A percentile compares a stretch with the other conserved stretches of the same genome.
Conservation (phyloP, 2,329 filamentous ascomycete genomes). For the Aurifilum marmelostoma region DNA sequence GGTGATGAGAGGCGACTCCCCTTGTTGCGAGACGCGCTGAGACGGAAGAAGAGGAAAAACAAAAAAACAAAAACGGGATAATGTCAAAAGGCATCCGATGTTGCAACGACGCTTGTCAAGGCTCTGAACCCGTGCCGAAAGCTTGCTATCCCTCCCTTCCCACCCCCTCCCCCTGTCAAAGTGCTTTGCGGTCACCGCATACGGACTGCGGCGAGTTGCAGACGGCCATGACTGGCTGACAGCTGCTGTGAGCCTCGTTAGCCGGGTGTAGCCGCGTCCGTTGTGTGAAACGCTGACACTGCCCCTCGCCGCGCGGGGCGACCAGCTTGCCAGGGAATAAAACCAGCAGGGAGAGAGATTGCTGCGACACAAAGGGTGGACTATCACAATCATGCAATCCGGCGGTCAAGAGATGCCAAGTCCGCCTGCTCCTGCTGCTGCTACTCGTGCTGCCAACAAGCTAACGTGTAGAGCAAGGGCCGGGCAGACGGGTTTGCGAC, state of each 20-base stretch:
- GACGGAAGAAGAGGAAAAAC: not conserved
- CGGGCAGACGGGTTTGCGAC: constrained; percentile 6
- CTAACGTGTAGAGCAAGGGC: not conserved
- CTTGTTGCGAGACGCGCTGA: not conserved
- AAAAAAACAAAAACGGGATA: no score
- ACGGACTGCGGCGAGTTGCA: not conserved
- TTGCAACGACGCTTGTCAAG: not conserved
- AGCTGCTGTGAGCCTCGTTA: constrained; percentile 13
- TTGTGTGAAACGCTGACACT: constrained; percentile 10
- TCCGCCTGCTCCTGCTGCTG: not conserved
- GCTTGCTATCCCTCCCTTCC: not conserved
- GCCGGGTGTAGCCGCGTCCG: not conserved
- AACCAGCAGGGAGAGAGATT: not conserved
- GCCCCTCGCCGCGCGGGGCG: constrained; percentile 21
- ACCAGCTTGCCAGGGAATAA: not conserved
- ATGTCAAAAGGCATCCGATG: not conserved
- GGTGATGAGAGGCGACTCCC: not conserved
- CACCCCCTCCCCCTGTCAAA: not conserved
- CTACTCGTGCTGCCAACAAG: not conserved
- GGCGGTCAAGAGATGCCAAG: constrained; percentile 5
- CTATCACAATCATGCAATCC: not conserved
- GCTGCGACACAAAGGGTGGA: constrained; percentile 8
- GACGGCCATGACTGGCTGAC: constrained; percentile 2
- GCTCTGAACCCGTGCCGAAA: not conserved
- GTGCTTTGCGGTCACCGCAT: not conserved